Evolutionary conservation across 164 flowering plant genomes (phyloP).

Genomic region (Magnolia sinica): DNA sequence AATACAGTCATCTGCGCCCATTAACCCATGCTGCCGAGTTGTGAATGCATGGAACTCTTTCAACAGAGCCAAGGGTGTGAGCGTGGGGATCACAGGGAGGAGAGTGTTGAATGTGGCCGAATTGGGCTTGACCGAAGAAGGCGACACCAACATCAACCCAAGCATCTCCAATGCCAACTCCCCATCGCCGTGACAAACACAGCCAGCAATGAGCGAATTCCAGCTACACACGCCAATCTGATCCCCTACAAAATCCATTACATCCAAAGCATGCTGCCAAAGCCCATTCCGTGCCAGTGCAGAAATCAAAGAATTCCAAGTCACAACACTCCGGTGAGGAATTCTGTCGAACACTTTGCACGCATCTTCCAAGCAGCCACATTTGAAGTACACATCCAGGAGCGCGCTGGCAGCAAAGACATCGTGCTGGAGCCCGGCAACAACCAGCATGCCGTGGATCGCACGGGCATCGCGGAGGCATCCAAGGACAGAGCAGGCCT

Average conservation of each 20-base stretch:
- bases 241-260: slow-evolving; percentile 16
- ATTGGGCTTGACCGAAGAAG: slow-evolving; percentile 14
- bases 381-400: slow-evolving; percentile 23
- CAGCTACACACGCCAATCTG: slow-evolving; percentile 20
- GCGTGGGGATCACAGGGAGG: slow-evolving; percentile 13
- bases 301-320: slow-evolving; percentile 27
- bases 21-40: slow-evolving; percentile 11
- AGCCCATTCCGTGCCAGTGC: slow-evolving; percentile 22
- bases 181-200: slow-evolving; percentile 21
- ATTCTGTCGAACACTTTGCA: slow-evolving; percentile 29
- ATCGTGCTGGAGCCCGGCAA: slow-evolving; percentile 17
- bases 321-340: slow-evolving; percentile 21
- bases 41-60: slow-evolving; percentile 27
- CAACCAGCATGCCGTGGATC: slow-evolving; percentile 26
- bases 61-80: slow-evolving; percentile 9
- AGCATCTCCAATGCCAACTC: slow-evolving; percentile 23
- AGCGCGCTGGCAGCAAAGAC: slow-evolving; percentile 24
- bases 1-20: slow-evolving; percentile 5
- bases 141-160: slow-evolving; percentile 17
- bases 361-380: slow-evolving; percentile 19
- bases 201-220: slow-evolving; percentile 32
- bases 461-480: slow-evolving; percentile 8
- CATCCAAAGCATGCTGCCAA: slow-evolving; percentile 22
- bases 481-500: slow-evolving; percentile 17
- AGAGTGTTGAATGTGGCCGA: slow-evolving; percentile 25